Evolutionary conservation across 1,284 basidiomycete species (phyloP), one percentile per base, ranked within the genome.

Genomic region (Trichosporon sp.): DNA sequence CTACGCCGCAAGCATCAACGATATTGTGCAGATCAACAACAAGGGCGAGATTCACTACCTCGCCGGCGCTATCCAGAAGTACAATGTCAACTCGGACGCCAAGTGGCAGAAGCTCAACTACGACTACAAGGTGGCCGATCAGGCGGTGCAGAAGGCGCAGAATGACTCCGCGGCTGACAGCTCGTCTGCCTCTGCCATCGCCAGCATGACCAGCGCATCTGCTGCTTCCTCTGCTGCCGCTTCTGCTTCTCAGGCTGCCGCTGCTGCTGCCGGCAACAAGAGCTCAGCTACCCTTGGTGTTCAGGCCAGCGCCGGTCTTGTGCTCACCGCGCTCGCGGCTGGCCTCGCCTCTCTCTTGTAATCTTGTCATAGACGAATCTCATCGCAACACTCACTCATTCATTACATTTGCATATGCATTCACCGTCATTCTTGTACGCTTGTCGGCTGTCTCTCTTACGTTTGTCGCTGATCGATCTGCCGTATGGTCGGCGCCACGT

Each of bases 11-110:
- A 86, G 88, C 19, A 84, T 85, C 56, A 82, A 80, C 34, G 83
- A 88, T 1, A 84, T 92, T 60, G 87, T 92, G n/a, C 91, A 92
- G 78, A 84, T 93, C 60, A 84, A 86, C 62, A 85, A 85, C 34
- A 81, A 83, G 19, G 90, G 90, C 52, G 80, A 84, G 4, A 83
- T 93, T 44, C 86, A 85, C 58, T 92, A 85, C 82, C 80, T 92
- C 40, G 82, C 87, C 1, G 89, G 87, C 78, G 85, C 80, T 59
- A 65, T 79, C 64, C 29, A 63, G 27, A 71, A 73, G 59, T 83
- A 84, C 69, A 70, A 70, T 19, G 77, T 79, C 44, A 59, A 57
- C 11, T 66, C 70, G 16, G 60, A 68, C 21, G 74, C 77, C 6
- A 66, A 69, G 25, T 82, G 81, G 81, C 62, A 71, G 40, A 79